A percentile compares a stretch with the other conserved stretches of the same genome.
Evolutionary conservation across 75 land plant species (phyloP).

Genomic region (Sequoiadendron giganteum): DNA sequence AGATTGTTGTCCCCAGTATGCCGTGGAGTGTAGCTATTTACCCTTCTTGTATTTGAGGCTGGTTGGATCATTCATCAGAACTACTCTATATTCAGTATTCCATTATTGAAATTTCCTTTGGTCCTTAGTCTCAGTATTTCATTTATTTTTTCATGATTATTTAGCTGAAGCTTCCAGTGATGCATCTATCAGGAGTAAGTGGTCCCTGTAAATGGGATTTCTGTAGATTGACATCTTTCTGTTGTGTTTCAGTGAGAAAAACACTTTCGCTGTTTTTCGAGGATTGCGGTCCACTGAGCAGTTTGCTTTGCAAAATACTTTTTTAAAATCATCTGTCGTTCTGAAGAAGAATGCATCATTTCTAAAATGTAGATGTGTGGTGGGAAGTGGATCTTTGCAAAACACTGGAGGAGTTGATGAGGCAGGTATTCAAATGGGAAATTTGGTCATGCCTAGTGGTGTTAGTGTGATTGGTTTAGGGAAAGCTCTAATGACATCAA

Average conservation of each 20-base stretch:
- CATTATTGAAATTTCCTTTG: background rate
- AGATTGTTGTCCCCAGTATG: too few species aligned
- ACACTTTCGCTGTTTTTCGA: background rate
- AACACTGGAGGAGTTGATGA: background rate
- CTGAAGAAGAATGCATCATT: background rate
- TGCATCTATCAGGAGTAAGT: background rate
- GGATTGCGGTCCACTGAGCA: background rate
- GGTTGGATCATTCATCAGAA: background rate
- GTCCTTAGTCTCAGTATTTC: background rate
- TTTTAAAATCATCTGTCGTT: background rate
- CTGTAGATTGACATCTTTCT: background rate
- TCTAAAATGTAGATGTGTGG: background rate
- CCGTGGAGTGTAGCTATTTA: background rate
- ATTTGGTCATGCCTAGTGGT: background rate
- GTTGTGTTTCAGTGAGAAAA: constrained; percentile 1
- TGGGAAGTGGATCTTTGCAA: background rate
- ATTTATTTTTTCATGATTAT: background rate
- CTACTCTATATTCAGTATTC: background rate
- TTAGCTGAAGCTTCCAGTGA: background rate
- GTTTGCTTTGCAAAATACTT: background rate
- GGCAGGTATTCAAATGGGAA: background rate
- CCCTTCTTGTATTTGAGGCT: background rate
- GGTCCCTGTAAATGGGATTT: background rate
- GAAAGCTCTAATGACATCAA: background rate
- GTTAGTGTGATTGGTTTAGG: background rate